Percentiles rank a stretch among this genome's conserved stretches.
Conservation (phyloP, 148 eudicot genomes). For the Heliosperma pusillum region DNA sequence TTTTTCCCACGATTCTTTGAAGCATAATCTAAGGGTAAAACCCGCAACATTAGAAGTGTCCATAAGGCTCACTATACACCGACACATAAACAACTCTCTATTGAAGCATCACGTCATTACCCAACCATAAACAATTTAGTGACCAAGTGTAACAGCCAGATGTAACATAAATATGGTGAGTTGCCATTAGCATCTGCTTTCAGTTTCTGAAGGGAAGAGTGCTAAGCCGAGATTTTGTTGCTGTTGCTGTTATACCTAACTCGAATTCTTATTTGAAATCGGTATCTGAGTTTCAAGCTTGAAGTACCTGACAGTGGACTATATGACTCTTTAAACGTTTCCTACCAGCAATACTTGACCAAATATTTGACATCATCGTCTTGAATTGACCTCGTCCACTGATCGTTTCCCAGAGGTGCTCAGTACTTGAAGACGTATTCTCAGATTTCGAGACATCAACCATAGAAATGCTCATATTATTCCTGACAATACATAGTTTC, state of each 20-base stretch:
- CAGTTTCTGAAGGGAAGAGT: neutral
- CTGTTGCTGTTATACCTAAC: neutral
- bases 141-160: too few species aligned
- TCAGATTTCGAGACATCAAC: constrained; percentile 63
- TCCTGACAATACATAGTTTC: constrained; percentile 70
- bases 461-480: constrained; percentile 80
- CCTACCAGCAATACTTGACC: constrained; percentile 69
- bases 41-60: neutral
- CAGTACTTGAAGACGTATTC: constrained; percentile 31
- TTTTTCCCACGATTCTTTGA: neutral
- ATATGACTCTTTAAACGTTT: constrained; percentile 68
- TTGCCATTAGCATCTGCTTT: too few species aligned
- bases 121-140: too few species aligned
- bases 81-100: neutral
- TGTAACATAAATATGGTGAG: too few species aligned
- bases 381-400: constrained; percentile 70
- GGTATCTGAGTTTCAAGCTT: constrained; percentile 41
- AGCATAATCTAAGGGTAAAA: neutral
- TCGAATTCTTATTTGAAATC: neutral
- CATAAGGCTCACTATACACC: neutral
- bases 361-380: constrained; percentile 59
- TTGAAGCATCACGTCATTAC: too few species aligned
- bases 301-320: constrained; percentile 88
- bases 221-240: neutral
- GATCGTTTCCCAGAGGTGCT: constrained; percentile 74